These are phyloP conservation scores for Alternaria sp. DNA, from an alignment of 2,329 filamentous ascomycete species.

Conservation along the genomic window DNA sequence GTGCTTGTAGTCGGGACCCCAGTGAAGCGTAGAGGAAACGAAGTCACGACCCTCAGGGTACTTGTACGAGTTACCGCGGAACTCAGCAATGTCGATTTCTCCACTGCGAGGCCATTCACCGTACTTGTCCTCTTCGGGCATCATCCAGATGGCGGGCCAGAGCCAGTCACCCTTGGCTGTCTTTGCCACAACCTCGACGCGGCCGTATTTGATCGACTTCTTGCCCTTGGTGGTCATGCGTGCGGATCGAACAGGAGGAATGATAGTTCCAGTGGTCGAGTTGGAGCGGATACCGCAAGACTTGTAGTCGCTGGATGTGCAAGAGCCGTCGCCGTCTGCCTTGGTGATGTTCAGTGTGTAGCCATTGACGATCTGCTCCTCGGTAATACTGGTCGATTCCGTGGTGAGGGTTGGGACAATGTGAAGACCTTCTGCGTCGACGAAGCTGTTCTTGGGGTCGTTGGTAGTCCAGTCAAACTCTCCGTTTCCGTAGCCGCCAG, in stretches of 20 bases:
- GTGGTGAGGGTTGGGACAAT: conserved; percentile 78
- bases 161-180: conserved; percentile 81
- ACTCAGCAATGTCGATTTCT: conserved; percentile 82
- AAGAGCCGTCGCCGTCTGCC: conserved; percentile 59
- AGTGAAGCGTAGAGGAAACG: conserved; percentile 77
- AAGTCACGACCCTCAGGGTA: conserved; percentile 79
- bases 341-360: conserved; percentile 36
- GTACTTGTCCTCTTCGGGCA: conserved; percentile 71
- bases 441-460: conserved; percentile 74
- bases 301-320: conserved; percentile 64
- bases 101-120: conserved; percentile 78
- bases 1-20: conserved; percentile 59
- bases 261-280: conserved; percentile 73
- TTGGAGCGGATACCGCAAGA: conserved; percentile 76
- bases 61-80: conserved; percentile 76
- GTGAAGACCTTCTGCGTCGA: conserved; percentile 70
- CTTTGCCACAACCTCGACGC: conserved; percentile 78
- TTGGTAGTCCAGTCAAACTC: conserved; percentile 74
- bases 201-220: conserved; percentile 78
- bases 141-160: conserved; percentile 79
- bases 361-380: conserved; percentile 66
- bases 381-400: conserved; percentile 68
- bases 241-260: conserved; percentile 77
- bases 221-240: conserved; percentile 76
- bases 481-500: conserved; percentile 75